Base-by-base conservation (phyloP, 139 green algal genomes). In the Tetradesmus lagerheimii region DNA sequence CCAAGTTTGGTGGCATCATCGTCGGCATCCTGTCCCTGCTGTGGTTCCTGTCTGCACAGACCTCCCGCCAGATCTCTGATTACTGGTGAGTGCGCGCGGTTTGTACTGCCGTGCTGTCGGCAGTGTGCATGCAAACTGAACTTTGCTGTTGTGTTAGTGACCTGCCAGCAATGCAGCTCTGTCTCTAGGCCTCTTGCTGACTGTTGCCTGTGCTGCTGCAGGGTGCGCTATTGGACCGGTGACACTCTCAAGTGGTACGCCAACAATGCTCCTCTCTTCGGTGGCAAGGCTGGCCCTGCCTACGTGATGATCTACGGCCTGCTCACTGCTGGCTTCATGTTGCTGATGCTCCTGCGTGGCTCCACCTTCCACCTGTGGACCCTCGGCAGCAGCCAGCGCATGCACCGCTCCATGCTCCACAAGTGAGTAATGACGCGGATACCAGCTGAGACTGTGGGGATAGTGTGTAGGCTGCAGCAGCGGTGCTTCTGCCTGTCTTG, bases 331-430 rank as follows among this genome's bases (percentile, higher is more conserved):
- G 81, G 77, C 53, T 94, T 92, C 88, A 86, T 94, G 27, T 45
- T 89, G 35, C 89, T 93, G 76, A 95, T 95, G 93, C 27, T 95
- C 16, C 88, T 90, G 87, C 94, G 94, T 85, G 93, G 93, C n/a
- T 35, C 85, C 81, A 80, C 84, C 74, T 93, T 95, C 87, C 90
- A 94, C 88, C 74, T 16, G 8, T 91, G 88, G 89, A 18, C 57
- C 64, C 43, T 92, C 23, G 80, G 88, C n/a, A 57, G 35, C 35
- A 18, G 74, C 16, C 39, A 93, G 50, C 75, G 71, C 45, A 25
- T 92, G 53, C 85, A 93, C n/a, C 75, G 83, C 39, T 81, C 62
- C 31, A 88, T 88, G 83, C 27, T 88, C 23, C 83, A 88, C 83
- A 88, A 88, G 83, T 88, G 29, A 88, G 83, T 80, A 2, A n/a